phyloP scores from a whole-genome alignment of 495 filamentous ascomycete species.

The Neurospora sublineolata region DNA sequence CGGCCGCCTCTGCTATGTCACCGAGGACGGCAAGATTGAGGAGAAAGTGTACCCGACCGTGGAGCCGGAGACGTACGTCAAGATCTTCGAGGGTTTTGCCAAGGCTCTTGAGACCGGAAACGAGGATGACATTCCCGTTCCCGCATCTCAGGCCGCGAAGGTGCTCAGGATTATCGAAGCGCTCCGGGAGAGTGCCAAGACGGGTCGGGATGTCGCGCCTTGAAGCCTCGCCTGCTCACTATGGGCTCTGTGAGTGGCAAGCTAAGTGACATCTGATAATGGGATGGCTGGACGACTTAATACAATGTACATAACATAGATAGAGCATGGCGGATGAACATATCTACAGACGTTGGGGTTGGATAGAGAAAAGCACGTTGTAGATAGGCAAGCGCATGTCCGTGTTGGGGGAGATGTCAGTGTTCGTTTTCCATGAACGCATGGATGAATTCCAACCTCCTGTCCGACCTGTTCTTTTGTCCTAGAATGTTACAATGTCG shows the following conservation, averaged over 20 bases:
- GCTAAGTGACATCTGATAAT: neutral
- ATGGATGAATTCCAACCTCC: neutral
- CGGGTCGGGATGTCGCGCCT: slow-evolving; percentile 46
- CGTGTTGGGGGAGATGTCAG: neutral
- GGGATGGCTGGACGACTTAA: neutral
- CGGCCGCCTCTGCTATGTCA: slow-evolving; percentile 31
- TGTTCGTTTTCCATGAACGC: neutral
- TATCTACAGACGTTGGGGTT: neutral
- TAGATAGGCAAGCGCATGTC: neutral
- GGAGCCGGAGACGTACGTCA: slow-evolving; percentile 57
- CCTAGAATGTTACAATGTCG: neutral
- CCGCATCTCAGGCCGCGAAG: slow-evolving; percentile 55
- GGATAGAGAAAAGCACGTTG: neutral
- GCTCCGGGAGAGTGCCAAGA: slow-evolving; percentile 52
- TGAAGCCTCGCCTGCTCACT: neutral
- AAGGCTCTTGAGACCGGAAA: slow-evolving; percentile 49
- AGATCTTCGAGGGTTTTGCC: slow-evolving; percentile 61
- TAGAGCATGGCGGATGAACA: neutral
- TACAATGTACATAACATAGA: fast-evolving
- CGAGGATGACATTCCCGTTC: slow-evolving; percentile 55
- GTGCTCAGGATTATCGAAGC: slow-evolving; percentile 69
- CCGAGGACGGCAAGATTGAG: slow-evolving; percentile 23
- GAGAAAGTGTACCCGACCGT: slow-evolving; percentile 46
- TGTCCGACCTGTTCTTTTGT: neutral
- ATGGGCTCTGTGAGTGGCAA: neutral